These are phyloP conservation scores for Fusarium buxicola DNA, from an alignment of 2,329 filamentous ascomycete species.

Conservation along the genomic window DNA sequence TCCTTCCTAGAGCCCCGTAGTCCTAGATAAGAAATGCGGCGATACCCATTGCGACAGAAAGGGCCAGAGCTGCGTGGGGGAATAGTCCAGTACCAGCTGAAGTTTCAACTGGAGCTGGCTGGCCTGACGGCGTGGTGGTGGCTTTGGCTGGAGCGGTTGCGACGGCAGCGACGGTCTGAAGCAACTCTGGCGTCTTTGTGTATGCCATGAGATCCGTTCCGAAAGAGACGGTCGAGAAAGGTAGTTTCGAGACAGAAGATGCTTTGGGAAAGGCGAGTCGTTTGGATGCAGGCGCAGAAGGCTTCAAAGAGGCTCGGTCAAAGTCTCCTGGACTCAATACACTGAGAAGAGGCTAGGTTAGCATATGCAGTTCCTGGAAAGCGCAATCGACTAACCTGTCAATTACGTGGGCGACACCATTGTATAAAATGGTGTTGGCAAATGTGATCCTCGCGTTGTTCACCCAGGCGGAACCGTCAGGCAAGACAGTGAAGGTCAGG, in stretches of 20 bases:
- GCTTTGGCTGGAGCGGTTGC: too few species aligned
- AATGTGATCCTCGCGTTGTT: conserved; percentile 49
- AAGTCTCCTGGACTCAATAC: conserved; percentile 46
- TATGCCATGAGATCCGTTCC: conserved; percentile 39
- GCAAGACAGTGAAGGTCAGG: conserved; percentile 46
- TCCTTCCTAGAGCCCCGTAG: too few species aligned
- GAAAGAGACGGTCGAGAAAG: conserved; percentile 44
- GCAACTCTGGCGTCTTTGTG: conserved; percentile 45
- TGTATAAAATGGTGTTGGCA: conserved; percentile 48
- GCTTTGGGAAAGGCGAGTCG: conserved; percentile 45
- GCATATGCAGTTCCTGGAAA: neutral
- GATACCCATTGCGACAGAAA: too few species aligned
- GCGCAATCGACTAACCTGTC: conserved; percentile 40
- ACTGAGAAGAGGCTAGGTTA: conserved; percentile 25
- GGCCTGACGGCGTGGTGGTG: too few species aligned
- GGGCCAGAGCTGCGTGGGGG: too few species aligned
- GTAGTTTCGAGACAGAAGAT: conserved; percentile 41
- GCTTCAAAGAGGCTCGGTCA: conserved; percentile 40
- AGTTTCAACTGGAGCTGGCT: too few species aligned
- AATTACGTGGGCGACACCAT: conserved; percentile 50
- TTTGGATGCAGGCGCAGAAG: conserved; percentile 38
- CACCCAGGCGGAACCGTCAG: conserved; percentile 48
- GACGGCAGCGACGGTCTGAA: conserved; percentile 44
- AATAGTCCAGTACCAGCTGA: too few species aligned
- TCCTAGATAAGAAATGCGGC: too few species aligned